phyloP scores from a whole-genome alignment of 108 stramenopile genomes.

The Nitzschia inconspicua region DNA sequence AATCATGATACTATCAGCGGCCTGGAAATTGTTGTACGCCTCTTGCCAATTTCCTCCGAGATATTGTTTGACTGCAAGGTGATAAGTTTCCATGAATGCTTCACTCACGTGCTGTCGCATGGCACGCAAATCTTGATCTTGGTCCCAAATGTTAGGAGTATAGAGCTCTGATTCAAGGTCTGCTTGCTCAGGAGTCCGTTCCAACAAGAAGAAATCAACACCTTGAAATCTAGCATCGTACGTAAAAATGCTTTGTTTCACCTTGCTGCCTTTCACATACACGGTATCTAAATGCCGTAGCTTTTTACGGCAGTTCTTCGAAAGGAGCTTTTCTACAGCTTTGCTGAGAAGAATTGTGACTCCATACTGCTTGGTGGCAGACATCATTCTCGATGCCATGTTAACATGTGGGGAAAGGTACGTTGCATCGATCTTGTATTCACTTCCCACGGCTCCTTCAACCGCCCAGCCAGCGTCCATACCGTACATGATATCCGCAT shows the following conservation, averaged over 20 bases:
- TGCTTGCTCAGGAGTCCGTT: constrained; percentile 67
- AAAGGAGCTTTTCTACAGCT: constrained; percentile 65
- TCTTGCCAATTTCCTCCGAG: constrained; percentile 72
- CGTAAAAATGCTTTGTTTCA: constrained; percentile 76
- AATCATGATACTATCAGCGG: constrained; percentile 78
- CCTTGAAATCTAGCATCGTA: constrained; percentile 74
- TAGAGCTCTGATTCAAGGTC: constrained; percentile 70
- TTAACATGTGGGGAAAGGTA: constrained; percentile 95
- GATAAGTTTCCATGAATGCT: constrained; percentile 65
- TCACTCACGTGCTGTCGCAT: constrained; percentile 78
- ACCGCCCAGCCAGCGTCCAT: constrained; percentile 98
- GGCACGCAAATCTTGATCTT: constrained; percentile 75
- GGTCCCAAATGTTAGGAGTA: constrained; percentile 62
- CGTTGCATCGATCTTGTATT: constrained; percentile 95
- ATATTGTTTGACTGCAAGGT: constrained; percentile 64
- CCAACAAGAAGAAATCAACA: constrained; percentile 72
- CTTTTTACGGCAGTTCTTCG: constrained; percentile 48
- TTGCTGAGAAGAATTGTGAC: constrained; percentile 63
- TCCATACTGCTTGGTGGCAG: constrained; percentile 88
- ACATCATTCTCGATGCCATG: constrained; percentile 94
- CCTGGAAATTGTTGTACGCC: constrained; percentile 51
- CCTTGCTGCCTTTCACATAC: constrained; percentile 80
- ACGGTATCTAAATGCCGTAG: constrained; percentile 76
- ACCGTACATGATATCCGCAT: constrained; percentile 77
- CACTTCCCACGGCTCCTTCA: constrained; percentile 90